Conservation (phyloP, 2,329 filamentous ascomycete species). For the Ceratocystis eucalypticola region DNA sequence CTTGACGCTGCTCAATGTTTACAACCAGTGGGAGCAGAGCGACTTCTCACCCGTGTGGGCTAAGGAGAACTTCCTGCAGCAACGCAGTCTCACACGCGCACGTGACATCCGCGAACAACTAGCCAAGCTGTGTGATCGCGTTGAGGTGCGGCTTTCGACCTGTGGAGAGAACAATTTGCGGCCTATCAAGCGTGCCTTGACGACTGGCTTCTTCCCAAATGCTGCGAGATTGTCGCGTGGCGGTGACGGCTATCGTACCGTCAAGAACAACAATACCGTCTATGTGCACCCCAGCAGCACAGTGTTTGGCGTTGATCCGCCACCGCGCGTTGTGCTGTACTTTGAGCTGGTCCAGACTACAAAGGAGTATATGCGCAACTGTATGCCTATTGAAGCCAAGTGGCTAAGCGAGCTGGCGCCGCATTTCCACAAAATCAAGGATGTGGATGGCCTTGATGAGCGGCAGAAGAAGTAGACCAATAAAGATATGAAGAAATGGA, state of each 20-base stretch:
- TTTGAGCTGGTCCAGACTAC: constrained; percentile 69
- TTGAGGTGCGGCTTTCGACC: constrained; percentile 63
- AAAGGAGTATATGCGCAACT: constrained; percentile 86
- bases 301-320: constrained; percentile 63
- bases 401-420: constrained; percentile 86
- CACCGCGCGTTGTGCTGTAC: constrained; percentile 71
- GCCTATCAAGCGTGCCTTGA: constrained; percentile 77
- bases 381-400: constrained; percentile 68
- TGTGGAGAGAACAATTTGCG: constrained; percentile 53
- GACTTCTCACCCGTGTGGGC: constrained; percentile 83
- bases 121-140: constrained; percentile 79
- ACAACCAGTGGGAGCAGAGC: constrained; percentile 86
- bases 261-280: constrained; percentile 80
- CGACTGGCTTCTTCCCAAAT: constrained; percentile 88
- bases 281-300: constrained; percentile 85
- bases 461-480: constrained; percentile 34
- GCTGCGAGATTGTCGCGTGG: constrained; percentile 70
- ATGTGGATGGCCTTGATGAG: constrained; percentile 69
- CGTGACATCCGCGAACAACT: constrained; percentile 89
- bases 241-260: constrained; percentile 77
- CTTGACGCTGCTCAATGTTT: constrained; percentile 77
- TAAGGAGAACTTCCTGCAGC: constrained; percentile 86
- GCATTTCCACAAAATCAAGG: constrained; percentile 87
- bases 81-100: constrained; percentile 74
- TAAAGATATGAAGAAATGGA: background rate